Conservation (phyloP, 768 basidiomycete genomes). For the Boletus coccyginus region DNA sequence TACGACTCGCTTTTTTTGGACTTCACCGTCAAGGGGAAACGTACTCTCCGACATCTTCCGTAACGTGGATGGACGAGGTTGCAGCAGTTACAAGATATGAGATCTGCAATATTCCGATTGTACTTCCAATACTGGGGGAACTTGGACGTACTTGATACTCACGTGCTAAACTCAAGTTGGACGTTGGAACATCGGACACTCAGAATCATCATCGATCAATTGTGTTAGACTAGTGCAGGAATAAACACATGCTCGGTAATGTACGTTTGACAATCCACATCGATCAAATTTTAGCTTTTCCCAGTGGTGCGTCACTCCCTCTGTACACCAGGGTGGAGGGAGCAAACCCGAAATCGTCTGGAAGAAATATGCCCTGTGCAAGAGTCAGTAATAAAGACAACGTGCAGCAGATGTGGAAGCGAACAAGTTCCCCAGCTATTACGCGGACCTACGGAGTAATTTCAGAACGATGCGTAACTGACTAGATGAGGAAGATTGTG, state of each 20-base stretch:
- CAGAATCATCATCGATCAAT: not conserved
- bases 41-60: slow-evolving; percentile 40
- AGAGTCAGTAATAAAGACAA: slow-evolving; percentile 8
- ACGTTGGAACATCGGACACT: not conserved
- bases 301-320: slow-evolving; percentile 61
- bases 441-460: slow-evolving; percentile 61
- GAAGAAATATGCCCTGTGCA: slow-evolving; percentile 58
- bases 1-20: slow-evolving; percentile 84
- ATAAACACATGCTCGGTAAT: slow-evolving; percentile 10
- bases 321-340: slow-evolving; percentile 80
- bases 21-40: slow-evolving; percentile 69
- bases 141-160: slow-evolving; percentile 1
- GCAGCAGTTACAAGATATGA: not conserved
- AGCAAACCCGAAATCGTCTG: slow-evolving; percentile 81
- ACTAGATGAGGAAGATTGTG: not conserved
- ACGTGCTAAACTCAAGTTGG: slow-evolving; percentile 15
- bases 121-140: not conserved
- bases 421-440: slow-evolving; percentile 78
- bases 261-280: slow-evolving; percentile 3
- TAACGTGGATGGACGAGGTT: not conserved
- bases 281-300: slow-evolving; percentile 59
- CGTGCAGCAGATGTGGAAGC: slow-evolving; percentile 22
- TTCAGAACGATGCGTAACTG: slow-evolving; percentile 6
- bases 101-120: not conserved
- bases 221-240: not conserved